phyloP scores from a whole-genome alignment of 352 stramenopile genomes.

The Phytophthora ramorum region DNA sequence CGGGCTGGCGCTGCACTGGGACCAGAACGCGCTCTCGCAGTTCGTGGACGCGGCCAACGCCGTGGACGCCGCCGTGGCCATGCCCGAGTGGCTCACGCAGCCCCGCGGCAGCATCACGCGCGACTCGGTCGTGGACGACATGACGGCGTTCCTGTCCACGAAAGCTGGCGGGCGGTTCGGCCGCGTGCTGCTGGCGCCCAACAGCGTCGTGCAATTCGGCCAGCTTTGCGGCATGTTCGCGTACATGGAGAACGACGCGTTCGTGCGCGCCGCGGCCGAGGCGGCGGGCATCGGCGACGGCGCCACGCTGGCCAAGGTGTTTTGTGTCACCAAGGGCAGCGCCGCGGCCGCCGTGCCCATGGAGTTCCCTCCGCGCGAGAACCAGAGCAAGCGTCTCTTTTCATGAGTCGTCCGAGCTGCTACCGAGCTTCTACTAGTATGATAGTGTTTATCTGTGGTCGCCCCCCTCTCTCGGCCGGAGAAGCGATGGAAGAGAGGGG shows the following conservation, averaged over 20 bases:
- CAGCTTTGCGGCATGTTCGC: conserved; percentile 53
- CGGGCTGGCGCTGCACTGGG: conserved; percentile 40
- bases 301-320: conserved; percentile 43
- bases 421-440: conserved; percentile 20
- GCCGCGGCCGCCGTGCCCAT: conserved; percentile 39
- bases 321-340: conserved; percentile 42
- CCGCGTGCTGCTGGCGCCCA: conserved; percentile 39
- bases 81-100: conserved; percentile 43
- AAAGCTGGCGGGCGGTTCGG: conserved; percentile 41
- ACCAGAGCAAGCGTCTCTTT: conserved; percentile 40
- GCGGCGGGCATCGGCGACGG: conserved; percentile 24
- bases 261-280: conserved; percentile 38
- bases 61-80: conserved; percentile 26
- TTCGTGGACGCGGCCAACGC: conserved; percentile 44
- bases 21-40: conserved; percentile 37
- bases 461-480: conserved; percentile 1
- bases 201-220: conserved; percentile 51
- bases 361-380: conserved; percentile 45
- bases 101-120: conserved; percentile 40
- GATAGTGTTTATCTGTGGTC: conserved; percentile 36
- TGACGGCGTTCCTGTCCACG: conserved; percentile 41
- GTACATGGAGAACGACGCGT: conserved; percentile 51
- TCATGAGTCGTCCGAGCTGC: conserved; percentile 21
- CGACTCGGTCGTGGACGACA: conserved; percentile 47
- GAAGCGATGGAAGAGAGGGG: conserved; percentile 7